These are phyloP conservation scores for Metschnikowia santaceciliae DNA, from an alignment of 805 yeast genomes.

Conservation along the genomic window DNA sequence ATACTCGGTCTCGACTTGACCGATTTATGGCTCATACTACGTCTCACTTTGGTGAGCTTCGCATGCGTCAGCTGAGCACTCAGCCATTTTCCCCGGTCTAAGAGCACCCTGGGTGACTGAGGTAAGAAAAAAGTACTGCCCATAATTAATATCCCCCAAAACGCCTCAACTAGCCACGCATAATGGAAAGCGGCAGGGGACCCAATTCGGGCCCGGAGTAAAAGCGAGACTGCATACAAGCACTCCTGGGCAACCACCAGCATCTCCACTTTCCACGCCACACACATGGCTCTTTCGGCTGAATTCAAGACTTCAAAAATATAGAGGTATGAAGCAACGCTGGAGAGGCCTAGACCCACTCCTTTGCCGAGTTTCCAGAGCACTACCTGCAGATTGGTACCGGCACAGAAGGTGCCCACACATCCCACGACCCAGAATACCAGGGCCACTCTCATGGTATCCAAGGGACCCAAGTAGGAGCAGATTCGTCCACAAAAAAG, in stretches of 20 bases:
- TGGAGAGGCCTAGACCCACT: constrained; percentile 27
- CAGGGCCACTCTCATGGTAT: constrained; percentile 22
- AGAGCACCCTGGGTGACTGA: constrained; percentile 10
- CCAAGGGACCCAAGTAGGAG: constrained; percentile 27
- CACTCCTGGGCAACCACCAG: constrained; percentile 7
- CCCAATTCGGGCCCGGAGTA: neutral
- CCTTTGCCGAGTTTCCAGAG: constrained; percentile 31
- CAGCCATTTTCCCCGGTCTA: constrained; percentile 11
- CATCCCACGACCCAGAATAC: constrained; percentile 29
- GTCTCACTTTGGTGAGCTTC: constrained; percentile 1
- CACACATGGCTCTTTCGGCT: constrained; percentile 18
- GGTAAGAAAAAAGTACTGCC: constrained; percentile 10
- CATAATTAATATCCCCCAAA: constrained; percentile 9
- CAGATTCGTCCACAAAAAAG: constrained; percentile 26
- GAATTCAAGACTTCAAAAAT: constrained; percentile 27
- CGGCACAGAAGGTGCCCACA: constrained; percentile 22
- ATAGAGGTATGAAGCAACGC: constrained; percentile 31
- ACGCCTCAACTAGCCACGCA: constrained; percentile 10
- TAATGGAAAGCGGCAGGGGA: constrained; percentile 10
- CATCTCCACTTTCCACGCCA: constrained; percentile 6
- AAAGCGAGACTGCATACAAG: constrained; percentile 5
- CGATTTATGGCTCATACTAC: neutral
- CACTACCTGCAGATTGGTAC: constrained; percentile 22
- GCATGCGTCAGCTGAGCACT: constrained; percentile 7
- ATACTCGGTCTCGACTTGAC: neutral